These are phyloP conservation scores for Daldinia bambusicola DNA, from an alignment of 495 filamentous ascomycete genomes.

Conservation along the genomic window DNA sequence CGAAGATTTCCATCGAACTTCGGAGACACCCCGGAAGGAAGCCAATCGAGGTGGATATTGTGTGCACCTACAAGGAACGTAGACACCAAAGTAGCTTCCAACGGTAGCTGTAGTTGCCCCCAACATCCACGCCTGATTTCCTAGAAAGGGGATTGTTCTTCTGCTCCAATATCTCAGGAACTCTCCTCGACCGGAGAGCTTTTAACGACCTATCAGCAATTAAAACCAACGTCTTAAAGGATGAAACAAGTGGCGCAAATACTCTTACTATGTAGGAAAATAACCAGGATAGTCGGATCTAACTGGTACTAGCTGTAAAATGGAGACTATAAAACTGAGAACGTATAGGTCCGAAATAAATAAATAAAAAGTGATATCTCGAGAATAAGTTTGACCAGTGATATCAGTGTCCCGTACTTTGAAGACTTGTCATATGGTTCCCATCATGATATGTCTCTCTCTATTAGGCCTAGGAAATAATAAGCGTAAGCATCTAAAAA, in stretches of 20 bases:
- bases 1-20: constrained; percentile 27
- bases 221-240: neutral
- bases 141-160: neutral
- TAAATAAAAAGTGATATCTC: neutral
- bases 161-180: neutral
- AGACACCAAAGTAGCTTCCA: neutral
- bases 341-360: neutral
- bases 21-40: constrained; percentile 14
- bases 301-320: constrained; percentile 2
- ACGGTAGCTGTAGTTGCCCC: neutral
- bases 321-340: neutral
- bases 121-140: neutral
- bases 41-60: constrained; percentile 7
- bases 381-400: constrained; percentile 22
- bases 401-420: constrained; percentile 19
- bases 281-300: constrained; percentile 17
- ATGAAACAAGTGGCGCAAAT: constrained; percentile 20
- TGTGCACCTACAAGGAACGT: constrained; percentile 13
- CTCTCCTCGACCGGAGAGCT: neutral
- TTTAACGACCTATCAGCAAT: constrained; percentile 10
- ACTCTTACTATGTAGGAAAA: constrained; percentile 11
- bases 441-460: constrained; percentile 22
- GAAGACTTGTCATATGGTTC: constrained; percentile 5
- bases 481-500: neutral
- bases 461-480: too few relatives aligned